A percentile compares a stretch with the other conserved stretches of the same genome.
Conservation (phyloP, 1,284 basidiomycete genomes). For the Sporisorium iseilematis-ciliati region DNA sequence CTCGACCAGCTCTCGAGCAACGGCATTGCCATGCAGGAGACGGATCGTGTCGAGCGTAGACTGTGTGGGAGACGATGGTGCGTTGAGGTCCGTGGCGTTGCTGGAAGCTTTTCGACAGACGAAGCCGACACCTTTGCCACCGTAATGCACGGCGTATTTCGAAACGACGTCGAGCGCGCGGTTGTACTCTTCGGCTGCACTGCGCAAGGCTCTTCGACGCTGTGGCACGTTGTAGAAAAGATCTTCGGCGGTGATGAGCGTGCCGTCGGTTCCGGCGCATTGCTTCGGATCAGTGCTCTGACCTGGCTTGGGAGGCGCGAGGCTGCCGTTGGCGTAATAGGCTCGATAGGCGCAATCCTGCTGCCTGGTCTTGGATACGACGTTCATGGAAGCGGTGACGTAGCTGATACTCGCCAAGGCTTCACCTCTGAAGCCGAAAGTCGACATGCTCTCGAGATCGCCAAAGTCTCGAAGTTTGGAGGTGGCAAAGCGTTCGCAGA, state of each 20-base stretch:
- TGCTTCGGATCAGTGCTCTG: constrained; percentile 76
- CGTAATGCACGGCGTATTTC: constrained; percentile 79
- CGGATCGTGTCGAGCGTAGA: constrained; percentile 81
- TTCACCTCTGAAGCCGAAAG: constrained; percentile 97
- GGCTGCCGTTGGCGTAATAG: constrained; percentile 55
- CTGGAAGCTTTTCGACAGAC: constrained; percentile 72
- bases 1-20: constrained; percentile 83
- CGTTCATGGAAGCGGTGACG: constrained; percentile 83
- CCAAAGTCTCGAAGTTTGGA: constrained; percentile 90
- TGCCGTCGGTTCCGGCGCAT: constrained; percentile 94
- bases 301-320: constrained; percentile 56
- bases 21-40: constrained; percentile 82
- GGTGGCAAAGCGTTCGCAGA: constrained; percentile 95
- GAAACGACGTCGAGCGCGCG: constrained; percentile 93
- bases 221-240: constrained; percentile 95
- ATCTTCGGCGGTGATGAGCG: constrained; percentile 91
- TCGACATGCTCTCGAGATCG: constrained; percentile 85
- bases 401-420: constrained; percentile 96
- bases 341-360: constrained; percentile 65
- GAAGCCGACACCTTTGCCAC: constrained; percentile 78
- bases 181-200: constrained; percentile 89
- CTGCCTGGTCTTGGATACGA: constrained; percentile 79
- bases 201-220: constrained; percentile 86
- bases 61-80: constrained; percentile 76
- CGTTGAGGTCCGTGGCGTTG: constrained; percentile 78